A percentile compares a stretch with the other conserved stretches of the same genome.
Evolutionary conservation across 2,329 filamentous ascomycete genomes (phyloP).

Genomic region (Aspergillus fijiensis): DNA sequence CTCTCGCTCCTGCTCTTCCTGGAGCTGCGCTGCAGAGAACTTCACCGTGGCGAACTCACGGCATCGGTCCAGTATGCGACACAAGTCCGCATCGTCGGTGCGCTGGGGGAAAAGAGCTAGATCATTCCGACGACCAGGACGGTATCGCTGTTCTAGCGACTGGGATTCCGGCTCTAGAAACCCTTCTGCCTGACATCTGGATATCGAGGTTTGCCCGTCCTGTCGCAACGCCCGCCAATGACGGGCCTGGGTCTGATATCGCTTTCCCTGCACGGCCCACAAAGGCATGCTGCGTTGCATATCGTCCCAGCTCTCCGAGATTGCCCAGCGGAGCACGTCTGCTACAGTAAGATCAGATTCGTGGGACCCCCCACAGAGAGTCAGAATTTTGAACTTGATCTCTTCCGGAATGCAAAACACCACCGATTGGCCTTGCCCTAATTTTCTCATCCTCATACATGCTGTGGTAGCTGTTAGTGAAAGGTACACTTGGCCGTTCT

Average conservation of each 20-base stretch:
- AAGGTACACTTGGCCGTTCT: not conserved
- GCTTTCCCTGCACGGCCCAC: slow-evolving; percentile 61
- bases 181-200: slow-evolving; percentile 31
- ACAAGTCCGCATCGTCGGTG: not conserved
- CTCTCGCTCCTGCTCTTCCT: slow-evolving; percentile 67
- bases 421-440: slow-evolving; percentile 66
- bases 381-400: slow-evolving; percentile 55
- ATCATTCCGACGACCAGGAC: slow-evolving; percentile 27
- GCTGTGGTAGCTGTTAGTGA: slow-evolving; percentile 36
- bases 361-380: slow-evolving; percentile 13
- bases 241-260: slow-evolving; percentile 46
- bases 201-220: slow-evolving; percentile 12
- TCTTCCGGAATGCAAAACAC: slow-evolving; percentile 61
- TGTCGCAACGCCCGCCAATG: slow-evolving; percentile 32
- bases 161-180: slow-evolving; percentile 59
- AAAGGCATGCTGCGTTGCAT: slow-evolving; percentile 53
- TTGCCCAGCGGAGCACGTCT: slow-evolving; percentile 61
- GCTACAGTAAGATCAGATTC: slow-evolving; percentile 43
- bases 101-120: not conserved
- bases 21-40: slow-evolving; percentile 46
- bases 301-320: slow-evolving; percentile 57
- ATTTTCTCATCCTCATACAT: slow-evolving; percentile 69
- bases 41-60: slow-evolving; percentile 35
- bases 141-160: slow-evolving; percentile 54
- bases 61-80: slow-evolving; percentile 26